Evolutionary conservation across 495 filamentous ascomycete genomes (phyloP), one percentile per base, ranked within the genome.

Genomic region (Hypoxylon intermedium): DNA sequence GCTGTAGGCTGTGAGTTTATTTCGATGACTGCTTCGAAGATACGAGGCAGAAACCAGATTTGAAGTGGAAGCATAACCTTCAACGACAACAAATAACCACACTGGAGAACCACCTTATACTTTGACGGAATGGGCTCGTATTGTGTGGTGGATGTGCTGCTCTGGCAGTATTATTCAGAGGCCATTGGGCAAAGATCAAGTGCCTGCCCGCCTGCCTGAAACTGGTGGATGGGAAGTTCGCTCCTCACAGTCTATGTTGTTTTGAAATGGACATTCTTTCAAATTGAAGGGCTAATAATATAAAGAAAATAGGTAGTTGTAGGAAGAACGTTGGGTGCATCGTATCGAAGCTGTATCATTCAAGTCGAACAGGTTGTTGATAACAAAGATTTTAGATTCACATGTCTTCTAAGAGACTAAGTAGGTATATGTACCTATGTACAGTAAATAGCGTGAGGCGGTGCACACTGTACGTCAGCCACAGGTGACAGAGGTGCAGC

Each of bases 21-120:
- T 31, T 34, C 23, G n/a, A 41, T 53, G 48, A 53, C 24, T 43
- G 23, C 15, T 53, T 40, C 41, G 49, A 41, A 53, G 41, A 63
- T 58, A 63, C 53, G 60, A 63, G 53, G 43, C 20, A 43, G 36
- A 26, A 34, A 57, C 47, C 53, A 58, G 33, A 47, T 63, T 53
- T 53, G 47, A 52, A 52, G 26, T 26, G 33, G 37, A 45, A 42
- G 20, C 31, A 12, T 26, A 18, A 47, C 21, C 18, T 20, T 40
- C 19, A 31, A 16, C 34, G 23, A 41, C n/a, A 19, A 18, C 9
- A 26, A 36, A 43, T 12, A 38, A 23, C 23, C 6, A 16, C 24
- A 58, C 3, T 12, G 6, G 31, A 28, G 5, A 28, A 11, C 2
- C 12, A 11, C 12, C 12, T 5, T 37, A 15, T 37, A 15, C 34